phyloP scores from a whole-genome alignment of 2,329 filamentous ascomycete species.

The Chaetoscypha palmicola region DNA sequence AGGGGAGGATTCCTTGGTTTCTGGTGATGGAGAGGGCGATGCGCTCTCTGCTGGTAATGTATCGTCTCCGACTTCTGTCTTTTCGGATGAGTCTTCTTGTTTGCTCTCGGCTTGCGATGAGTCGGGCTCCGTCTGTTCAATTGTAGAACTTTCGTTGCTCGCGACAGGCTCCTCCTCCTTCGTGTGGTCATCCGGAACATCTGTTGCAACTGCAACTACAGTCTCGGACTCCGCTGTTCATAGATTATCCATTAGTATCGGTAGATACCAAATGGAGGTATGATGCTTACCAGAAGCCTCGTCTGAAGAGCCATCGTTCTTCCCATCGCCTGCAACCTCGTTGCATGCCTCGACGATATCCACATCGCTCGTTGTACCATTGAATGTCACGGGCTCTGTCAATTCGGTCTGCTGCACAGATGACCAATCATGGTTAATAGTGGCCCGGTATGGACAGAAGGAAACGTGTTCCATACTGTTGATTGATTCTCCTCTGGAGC shows the following conservation, averaged over 20 bases:
- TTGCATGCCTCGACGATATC: slow-evolving; percentile 19
- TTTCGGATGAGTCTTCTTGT: no score
- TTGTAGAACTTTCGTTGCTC: background rate
- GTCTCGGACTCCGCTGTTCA: background rate
- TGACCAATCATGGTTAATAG: slow-evolving; percentile 23
- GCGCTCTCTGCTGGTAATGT: no score
- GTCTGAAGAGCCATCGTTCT: slow-evolving; percentile 4
- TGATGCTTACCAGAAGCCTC: slow-evolving; percentile 11
- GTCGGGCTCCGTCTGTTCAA: no score
- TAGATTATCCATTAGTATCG: slow-evolving; percentile 2
- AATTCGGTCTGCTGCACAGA: slow-evolving; percentile 20
- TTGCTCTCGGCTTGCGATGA: no score
- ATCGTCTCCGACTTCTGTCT: no score
- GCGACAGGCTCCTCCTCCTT: slow-evolving; percentile 2
- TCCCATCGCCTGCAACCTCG: background rate
- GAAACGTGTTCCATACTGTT: slow-evolving; percentile 29
- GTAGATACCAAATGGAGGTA: background rate
- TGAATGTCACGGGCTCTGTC: slow-evolving; percentile 20
- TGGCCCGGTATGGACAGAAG: slow-evolving; percentile 27
- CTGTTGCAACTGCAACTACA: background rate
- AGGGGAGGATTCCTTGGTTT: no score
- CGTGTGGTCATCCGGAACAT: background rate
- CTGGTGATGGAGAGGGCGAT: no score
- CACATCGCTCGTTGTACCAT: slow-evolving; percentile 16
- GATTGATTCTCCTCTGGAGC: slow-evolving; percentile 20